phyloP scores from a whole-genome alignment of 192 early-diverging fungal species.

The Umbelopsis vinacea region DNA sequence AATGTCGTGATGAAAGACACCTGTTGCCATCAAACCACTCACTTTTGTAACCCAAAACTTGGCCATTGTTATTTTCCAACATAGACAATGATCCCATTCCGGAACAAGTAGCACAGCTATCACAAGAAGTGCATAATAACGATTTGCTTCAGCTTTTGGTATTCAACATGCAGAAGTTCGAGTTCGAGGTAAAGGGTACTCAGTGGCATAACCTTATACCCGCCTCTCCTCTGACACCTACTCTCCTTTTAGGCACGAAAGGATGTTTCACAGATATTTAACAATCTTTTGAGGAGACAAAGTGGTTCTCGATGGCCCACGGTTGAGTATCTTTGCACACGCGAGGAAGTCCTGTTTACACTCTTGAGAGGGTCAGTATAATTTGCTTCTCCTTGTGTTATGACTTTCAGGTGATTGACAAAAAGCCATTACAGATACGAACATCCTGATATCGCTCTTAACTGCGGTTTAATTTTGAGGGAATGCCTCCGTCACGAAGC shows the following conservation, averaged over 20 bases:
- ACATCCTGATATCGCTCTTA: slow-evolving; percentile 94
- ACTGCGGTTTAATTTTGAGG: slow-evolving; percentile 96
- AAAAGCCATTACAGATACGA: slow-evolving; percentile 70
- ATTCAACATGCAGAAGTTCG: slow-evolving; percentile 87
- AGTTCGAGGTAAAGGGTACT: slow-evolving; percentile 76
- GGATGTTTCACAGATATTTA: slow-evolving; percentile 97
- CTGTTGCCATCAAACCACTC: not conserved
- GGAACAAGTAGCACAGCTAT: slow-evolving; percentile 91
- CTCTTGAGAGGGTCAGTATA: slow-evolving; percentile 75
- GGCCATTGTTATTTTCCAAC: slow-evolving; percentile 4
- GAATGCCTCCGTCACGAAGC: slow-evolving; percentile 96
- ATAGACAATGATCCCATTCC: slow-evolving; percentile 83
- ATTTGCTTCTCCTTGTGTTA: not conserved
- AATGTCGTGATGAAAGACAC: not conserved
- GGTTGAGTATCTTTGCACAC: slow-evolving; percentile 89
- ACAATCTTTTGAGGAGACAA: slow-evolving; percentile 92
- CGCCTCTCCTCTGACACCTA: not conserved
- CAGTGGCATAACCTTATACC: not conserved
- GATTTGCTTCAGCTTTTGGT: slow-evolving; percentile 90
- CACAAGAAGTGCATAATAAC: slow-evolving; percentile 94
- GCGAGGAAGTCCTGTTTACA: slow-evolving; percentile 82
- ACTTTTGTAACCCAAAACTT: not conserved
- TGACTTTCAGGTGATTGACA: not conserved
- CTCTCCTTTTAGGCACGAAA: slow-evolving; percentile 77
- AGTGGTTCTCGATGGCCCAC: slow-evolving; percentile 95